Percentiles rank a stretch among this genome's conserved stretches.
These are phyloP conservation scores for Ehretia macrophylla DNA, from an alignment of 257 asterid species.

Conservation along the genomic window DNA sequence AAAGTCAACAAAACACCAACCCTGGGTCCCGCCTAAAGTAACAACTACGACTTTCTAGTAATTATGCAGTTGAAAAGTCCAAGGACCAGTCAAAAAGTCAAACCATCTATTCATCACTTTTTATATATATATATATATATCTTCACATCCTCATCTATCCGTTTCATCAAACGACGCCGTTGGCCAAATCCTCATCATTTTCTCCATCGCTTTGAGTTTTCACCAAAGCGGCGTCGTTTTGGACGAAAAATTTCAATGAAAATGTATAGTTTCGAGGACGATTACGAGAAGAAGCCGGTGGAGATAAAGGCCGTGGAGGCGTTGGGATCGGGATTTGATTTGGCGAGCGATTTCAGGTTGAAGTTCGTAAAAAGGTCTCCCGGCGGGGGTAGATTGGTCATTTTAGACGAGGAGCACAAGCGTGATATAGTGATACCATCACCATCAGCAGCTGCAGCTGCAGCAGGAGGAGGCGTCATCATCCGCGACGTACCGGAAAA, in stretches of 20 bases:
- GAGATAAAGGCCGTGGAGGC: constrained; percentile 80
- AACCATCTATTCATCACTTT: neutral
- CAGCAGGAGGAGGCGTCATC: constrained; percentile 56
- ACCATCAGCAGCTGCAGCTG: constrained; percentile 1
- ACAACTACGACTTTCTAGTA: neutral
- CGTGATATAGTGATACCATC: constrained; percentile 67
- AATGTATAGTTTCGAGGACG: constrained; percentile 35
- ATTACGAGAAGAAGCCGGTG: constrained; percentile 49
- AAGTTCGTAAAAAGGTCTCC: constrained; percentile 71
- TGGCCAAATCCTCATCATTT: neutral
- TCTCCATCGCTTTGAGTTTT: neutral
- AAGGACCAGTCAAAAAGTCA: neutral
- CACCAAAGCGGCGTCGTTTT: constrained; percentile 8
- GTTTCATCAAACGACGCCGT: neutral
- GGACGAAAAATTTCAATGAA: too few relatives aligned
- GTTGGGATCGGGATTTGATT: constrained; percentile 87
- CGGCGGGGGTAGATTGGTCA: constrained; percentile 59
- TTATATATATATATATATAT: too few relatives aligned
- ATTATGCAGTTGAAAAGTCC: neutral
- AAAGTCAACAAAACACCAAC: too few relatives aligned
- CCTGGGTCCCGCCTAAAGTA: neutral
- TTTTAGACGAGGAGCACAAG: constrained; percentile 45
- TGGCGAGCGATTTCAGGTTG: constrained; percentile 96
- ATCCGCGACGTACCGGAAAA: constrained; percentile 70
- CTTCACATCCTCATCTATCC: neutral